These are phyloP conservation scores for Penicillium sclerotigenum DNA, from an alignment of 2,329 filamentous ascomycete species.

Conservation along the genomic window DNA sequence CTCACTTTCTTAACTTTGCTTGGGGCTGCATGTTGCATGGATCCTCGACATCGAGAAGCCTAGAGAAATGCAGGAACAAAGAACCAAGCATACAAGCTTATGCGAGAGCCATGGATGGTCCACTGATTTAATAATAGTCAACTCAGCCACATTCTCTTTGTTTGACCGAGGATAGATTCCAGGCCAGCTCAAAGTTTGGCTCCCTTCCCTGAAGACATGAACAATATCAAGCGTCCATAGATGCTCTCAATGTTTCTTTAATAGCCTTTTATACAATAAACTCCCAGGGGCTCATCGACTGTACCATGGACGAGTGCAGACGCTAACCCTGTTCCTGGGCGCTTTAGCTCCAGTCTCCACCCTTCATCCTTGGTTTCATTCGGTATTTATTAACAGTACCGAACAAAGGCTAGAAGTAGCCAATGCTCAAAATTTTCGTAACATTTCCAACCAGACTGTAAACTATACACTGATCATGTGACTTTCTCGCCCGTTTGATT, in stretches of 20 bases:
- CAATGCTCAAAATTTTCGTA: neutral
- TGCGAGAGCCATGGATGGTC: neutral
- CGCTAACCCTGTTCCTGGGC: slow-evolving; percentile 35
- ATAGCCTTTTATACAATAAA: neutral
- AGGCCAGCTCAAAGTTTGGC: neutral
- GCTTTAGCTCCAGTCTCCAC: slow-evolving; percentile 13
- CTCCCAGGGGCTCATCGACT: slow-evolving; percentile 15
- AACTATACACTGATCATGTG: slow-evolving; percentile 10
- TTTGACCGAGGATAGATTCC: neutral
- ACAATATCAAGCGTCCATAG: neutral
- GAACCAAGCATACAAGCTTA: neutral
- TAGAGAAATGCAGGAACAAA: neutral
- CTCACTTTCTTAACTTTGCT: neutral
- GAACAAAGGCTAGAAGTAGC: neutral
- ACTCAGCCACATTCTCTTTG: neutral
- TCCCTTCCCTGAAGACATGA: neutral
- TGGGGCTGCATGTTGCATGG: slow-evolving; percentile 3
- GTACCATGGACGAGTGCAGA: slow-evolving; percentile 16
- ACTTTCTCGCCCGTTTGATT: neutral
- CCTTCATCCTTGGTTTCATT: slow-evolving; percentile 10
- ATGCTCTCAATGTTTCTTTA: neutral
- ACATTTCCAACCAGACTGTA: neutral
- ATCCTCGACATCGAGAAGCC: neutral
- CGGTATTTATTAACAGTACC: neutral
- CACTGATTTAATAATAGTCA: neutral